A percentile compares a stretch with the other conserved stretches of the same genome.
Evolutionary conservation across 148 eudicot genomes (phyloP).

Genomic region (Persicaria maculosa): DNA sequence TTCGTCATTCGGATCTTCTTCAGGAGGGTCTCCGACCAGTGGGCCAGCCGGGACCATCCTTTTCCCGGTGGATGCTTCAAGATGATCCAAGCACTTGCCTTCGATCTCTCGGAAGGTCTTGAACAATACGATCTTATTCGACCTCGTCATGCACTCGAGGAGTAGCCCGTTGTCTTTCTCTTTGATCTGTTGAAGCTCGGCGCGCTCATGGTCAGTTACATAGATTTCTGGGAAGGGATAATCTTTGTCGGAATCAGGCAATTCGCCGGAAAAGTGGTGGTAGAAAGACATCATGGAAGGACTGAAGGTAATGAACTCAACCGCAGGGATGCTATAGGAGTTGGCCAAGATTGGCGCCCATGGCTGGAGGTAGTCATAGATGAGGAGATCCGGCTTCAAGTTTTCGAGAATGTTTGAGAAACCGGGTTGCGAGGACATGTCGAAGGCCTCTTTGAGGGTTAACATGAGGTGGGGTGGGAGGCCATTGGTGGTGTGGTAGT

Average conservation of each 20-base stretch:
- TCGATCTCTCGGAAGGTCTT: conserved; percentile 15
- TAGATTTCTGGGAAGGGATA: conserved; percentile 18
- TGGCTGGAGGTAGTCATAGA: conserved; percentile 22
- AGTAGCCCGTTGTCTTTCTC: background rate
- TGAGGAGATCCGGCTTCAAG: conserved; percentile 20
- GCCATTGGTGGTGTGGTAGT: conserved; percentile 27
- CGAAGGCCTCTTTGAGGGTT: conserved; percentile 20
- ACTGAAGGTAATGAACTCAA: conserved; percentile 13
- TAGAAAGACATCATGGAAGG: conserved; percentile 10
- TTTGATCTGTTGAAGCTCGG: background rate
- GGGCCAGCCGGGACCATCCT: conserved; percentile 11
- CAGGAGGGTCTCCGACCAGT: background rate
- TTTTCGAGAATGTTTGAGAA: conserved; percentile 13
- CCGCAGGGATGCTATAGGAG: conserved; percentile 10
- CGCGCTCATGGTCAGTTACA: background rate
- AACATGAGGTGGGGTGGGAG: conserved; percentile 27
- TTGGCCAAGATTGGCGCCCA: conserved; percentile 23
- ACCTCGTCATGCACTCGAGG: conserved; percentile 8
- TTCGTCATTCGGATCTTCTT: background rate
- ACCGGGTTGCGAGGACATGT: conserved; percentile 9
- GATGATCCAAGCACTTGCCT: conserved; percentile 14
- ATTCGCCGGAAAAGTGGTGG: conserved; percentile 2
- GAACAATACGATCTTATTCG: conserved; percentile 8
- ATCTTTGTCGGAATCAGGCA: conserved; percentile 1
- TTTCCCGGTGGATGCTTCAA: background rate